Base-by-base conservation (phyloP, 805 yeast genomes). In the Candida coquimbonensis region DNA sequence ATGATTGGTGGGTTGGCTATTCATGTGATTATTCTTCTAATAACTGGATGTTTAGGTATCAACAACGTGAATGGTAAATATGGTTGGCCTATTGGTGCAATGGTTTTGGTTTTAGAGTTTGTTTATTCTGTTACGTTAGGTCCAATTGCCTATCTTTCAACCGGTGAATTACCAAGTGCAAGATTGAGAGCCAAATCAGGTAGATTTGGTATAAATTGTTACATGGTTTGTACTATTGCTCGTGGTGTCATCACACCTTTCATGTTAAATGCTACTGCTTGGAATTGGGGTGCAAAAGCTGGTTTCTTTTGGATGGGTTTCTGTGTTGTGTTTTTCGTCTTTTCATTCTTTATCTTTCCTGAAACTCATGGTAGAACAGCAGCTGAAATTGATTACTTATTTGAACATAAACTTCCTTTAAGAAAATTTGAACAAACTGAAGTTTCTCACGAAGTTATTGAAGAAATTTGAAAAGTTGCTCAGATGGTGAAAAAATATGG, bases 401-500 rank as follows among this genome's bases (percentile, higher is more conserved):
- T 42, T 32, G 40, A 59, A 36, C 57, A 54, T 43, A 44, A 53
- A 5, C 52, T 73, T 48, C 72, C 75, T 9, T 77, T 78, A 5
- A 70, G 78, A 60, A 62, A 69, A 53, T 74, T 74, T 36, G 31
- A 49, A 9, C 12, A 26, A 4, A 47, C 52, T 36, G 43, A 40
- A 17, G 44, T 39, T 5, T 16, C 24, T 9, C 12, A 17, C 9
- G 36, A 39, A 13, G 19, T 38, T 5, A 7, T 14, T 16, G 41
- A 31, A 21, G 44, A 36, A 36, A 21, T 16, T 9, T 5, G 5
- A 38, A 14, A 38, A 38, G 32, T 38, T 26, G 39, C 12, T 14
- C 21, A 33, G 21, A 38, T 26, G 16, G 19, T 17, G 19, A 17
- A 3, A 17, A 17, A 17, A 17, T 17, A 17, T 17, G 19, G 19